Base-by-base conservation (phyloP, 1,139 yeast genomes). In the Arxiozyma telluris region DNA sequence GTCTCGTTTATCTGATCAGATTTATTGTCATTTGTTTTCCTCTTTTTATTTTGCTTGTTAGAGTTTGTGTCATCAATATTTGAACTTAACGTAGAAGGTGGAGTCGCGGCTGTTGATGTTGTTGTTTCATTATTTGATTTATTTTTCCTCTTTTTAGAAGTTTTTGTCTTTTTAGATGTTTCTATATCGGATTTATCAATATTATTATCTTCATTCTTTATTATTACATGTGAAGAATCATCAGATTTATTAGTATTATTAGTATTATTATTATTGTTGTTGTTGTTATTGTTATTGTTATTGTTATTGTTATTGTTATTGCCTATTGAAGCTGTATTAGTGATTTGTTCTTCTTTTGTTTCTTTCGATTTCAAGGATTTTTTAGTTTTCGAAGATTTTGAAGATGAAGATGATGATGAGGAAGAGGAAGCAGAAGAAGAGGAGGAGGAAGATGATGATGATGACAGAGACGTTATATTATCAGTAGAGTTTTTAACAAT, bases 401-500 rank as follows among this genome's bases (percentile, higher is more conserved):
- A 27, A 8, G 11, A 27, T 3, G n/a, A 4, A 3, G 39, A 27
- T 2, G 30, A 27, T 7, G 30, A 27, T 7, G 39, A 34, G 6
- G 25, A 27, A 8, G 30, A 27, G 6, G n/a, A 4, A 3, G 39
- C 4, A 8, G 30, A 27, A 6, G 30, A 27, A 6, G 39, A 34
- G 6, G 25, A 27, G 11, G 30, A 27, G 4, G 30, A 27, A 5
- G 39, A 34, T 12, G 17, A 15, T 11, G 39, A 12, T 2, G 39
- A 34, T 34, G 39, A 34, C 4, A n/a, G 12, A 4, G n/a, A 4
- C 3, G 39, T 34, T 34, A 30, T 41, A 48, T 7, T 48, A 22
- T 18, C 44, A 12, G 22, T 9, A 41, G 23, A 8, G 20, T 49
- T 27, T 12, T 49, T 41, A 20, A 27, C 6, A 55, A 61, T 72